Evolutionary conservation across 208 protist species (phyloP).

Genomic region (Leptomonas seymouri): DNA sequence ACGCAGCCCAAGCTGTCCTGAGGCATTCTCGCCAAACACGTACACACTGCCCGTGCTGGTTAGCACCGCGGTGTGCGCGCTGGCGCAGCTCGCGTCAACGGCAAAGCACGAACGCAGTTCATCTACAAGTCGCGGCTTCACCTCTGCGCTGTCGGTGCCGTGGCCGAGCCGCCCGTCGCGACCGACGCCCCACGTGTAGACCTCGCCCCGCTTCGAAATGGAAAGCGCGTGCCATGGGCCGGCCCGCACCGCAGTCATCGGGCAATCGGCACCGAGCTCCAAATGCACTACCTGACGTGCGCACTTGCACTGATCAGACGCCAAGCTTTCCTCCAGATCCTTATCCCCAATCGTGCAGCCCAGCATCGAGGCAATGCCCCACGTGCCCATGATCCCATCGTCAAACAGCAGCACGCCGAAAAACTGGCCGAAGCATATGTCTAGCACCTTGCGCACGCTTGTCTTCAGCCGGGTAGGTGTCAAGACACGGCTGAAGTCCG

Average conservation of each 20-base stretch:
- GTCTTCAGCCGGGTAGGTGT: slow-evolving; percentile 40
- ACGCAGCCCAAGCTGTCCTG: slow-evolving; percentile 65
- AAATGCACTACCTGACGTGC: slow-evolving; percentile 39
- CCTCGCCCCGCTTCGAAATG: slow-evolving; percentile 49
- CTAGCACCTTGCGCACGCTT: slow-evolving; percentile 29
- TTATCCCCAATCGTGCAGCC: slow-evolving; percentile 31
- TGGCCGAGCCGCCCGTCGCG: slow-evolving; percentile 68
- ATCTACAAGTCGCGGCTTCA: slow-evolving; percentile 52
- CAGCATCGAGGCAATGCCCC: slow-evolving; percentile 60
- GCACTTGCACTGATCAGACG: slow-evolving; percentile 34
- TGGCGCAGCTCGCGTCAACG: slow-evolving; percentile 65
- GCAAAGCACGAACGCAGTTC: slow-evolving; percentile 40
- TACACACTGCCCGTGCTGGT: slow-evolving; percentile 63
- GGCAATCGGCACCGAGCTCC: neutral
- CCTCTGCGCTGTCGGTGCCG: slow-evolving; percentile 40
- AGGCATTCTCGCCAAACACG: slow-evolving; percentile 70
- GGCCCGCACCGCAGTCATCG: slow-evolving; percentile 38
- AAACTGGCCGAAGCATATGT: slow-evolving; percentile 56
- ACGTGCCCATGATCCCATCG: slow-evolving; percentile 58
- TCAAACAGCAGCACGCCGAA: slow-evolving; percentile 54
- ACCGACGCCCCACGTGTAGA: slow-evolving; percentile 79
- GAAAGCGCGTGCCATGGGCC: slow-evolving; percentile 67
- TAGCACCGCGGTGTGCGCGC: slow-evolving; percentile 61
- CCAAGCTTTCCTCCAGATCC: slow-evolving; percentile 32
- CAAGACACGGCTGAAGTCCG: slow-evolving; percentile 23